Conservation (phyloP, 176 grass and related monocot genomes). For the Raddia distichophylla region DNA sequence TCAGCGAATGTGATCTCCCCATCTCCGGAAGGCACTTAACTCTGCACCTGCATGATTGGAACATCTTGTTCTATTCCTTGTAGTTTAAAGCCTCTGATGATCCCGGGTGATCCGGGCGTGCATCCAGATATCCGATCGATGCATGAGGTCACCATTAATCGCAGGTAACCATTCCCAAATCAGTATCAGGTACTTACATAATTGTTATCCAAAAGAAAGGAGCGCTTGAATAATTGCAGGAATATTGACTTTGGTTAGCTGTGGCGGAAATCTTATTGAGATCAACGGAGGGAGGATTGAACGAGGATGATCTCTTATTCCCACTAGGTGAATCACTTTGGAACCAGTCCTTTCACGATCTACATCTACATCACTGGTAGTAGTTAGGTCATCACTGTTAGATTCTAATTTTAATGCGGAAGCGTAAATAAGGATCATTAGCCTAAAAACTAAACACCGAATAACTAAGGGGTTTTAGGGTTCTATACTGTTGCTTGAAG, state of each 20-base stretch:
- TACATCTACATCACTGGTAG: background rate
- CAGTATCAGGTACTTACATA: constrained; percentile 20
- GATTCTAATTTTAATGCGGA: no score
- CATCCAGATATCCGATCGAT: constrained; percentile 9
- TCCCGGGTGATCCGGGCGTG: background rate
- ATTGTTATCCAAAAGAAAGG: constrained; percentile 16
- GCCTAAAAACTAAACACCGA: no score
- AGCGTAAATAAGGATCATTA: no score
- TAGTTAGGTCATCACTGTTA: no score
- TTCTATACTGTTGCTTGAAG: no score
- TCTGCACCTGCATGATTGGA: background rate
- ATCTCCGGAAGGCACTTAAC: background rate
- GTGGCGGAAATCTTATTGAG: background rate
- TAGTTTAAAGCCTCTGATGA: background rate
- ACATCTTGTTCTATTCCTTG: background rate
- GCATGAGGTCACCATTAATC: background rate
- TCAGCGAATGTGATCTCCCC: constrained; percentile 11
- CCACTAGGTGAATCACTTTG: background rate
- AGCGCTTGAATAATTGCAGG: constrained; percentile 21
- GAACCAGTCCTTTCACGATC: background rate
- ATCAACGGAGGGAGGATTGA: background rate
- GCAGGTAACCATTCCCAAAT: background rate
- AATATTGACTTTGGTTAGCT: background rate
- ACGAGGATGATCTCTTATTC: constrained; percentile 11
- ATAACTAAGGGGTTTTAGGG: no score